Conservation (phyloP, 495 filamentous ascomycete species). For the Daldinia caldariorum region DNA sequence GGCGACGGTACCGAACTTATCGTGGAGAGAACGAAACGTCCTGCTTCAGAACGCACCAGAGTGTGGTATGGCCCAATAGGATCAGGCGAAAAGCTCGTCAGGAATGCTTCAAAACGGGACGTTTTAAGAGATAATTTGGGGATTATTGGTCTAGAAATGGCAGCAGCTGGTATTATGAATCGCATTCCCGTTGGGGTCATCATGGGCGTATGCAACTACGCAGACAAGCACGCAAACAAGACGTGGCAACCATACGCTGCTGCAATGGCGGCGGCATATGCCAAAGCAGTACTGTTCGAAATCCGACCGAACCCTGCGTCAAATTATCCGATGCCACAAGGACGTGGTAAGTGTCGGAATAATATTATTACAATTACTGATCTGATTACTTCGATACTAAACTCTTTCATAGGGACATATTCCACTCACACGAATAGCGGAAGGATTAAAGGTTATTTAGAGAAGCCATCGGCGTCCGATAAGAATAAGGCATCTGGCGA, state of each 20-base stretch:
- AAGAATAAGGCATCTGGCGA: too few relatives aligned
- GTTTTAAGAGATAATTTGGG: neutral
- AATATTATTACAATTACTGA: too few relatives aligned
- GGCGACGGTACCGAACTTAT: neutral
- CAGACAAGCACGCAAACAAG: neutral
- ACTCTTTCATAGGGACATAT: too few relatives aligned
- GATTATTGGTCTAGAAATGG: constrained; percentile 1
- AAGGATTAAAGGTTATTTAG: too few relatives aligned
- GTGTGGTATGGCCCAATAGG: constrained; percentile 49
- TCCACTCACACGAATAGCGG: too few relatives aligned
- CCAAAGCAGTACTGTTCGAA: neutral
- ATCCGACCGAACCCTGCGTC: neutral
- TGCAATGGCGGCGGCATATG: neutral
- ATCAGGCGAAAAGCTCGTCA: constrained; percentile 46
- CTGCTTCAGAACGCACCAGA: constrained; percentile 28
- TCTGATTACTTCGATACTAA: too few relatives aligned
- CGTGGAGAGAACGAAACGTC: neutral
- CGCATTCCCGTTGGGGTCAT: neutral
- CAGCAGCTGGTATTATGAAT: neutral
- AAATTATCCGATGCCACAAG: too few relatives aligned
- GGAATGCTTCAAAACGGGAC: constrained; percentile 35
- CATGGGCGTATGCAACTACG: neutral
- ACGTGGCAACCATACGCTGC: neutral
- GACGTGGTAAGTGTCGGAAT: neutral
- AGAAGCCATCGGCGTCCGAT: too few relatives aligned